These are phyloP conservation scores for Cystobasidiaceae sp. DNA, from an alignment of 1,284 basidiomycete species.

Conservation along the genomic window DNA sequence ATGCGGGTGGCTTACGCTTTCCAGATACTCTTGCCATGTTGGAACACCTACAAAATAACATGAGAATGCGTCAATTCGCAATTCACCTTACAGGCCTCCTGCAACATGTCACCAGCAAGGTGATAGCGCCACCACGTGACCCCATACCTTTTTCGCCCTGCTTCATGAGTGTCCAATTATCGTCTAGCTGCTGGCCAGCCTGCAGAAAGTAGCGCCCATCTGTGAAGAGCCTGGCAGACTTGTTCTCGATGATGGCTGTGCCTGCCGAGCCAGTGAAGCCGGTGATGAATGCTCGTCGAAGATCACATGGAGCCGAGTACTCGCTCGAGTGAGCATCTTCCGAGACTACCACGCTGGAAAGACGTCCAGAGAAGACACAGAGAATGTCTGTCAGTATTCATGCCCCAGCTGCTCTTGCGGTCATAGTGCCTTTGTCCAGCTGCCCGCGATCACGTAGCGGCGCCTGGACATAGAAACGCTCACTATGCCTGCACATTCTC, in stretches of 20 bases:
- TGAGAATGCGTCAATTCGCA: slow-evolving; percentile 25
- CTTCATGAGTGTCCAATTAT: slow-evolving; percentile 91
- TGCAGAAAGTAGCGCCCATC: slow-evolving; percentile 93
- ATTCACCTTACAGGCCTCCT: background rate
- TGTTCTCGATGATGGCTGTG: slow-evolving; percentile 65
- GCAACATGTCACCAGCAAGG: background rate
- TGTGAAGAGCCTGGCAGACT: slow-evolving; percentile 67
- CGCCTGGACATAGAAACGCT: slow-evolving; percentile 49
- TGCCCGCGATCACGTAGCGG: slow-evolving; percentile 4
- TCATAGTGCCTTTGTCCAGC: background rate
- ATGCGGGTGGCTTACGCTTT: slow-evolving; percentile 55
- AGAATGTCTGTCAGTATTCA: background rate
- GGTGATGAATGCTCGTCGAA: slow-evolving; percentile 78
- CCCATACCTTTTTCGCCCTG: slow-evolving; percentile 73
- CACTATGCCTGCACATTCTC: slow-evolving; percentile 79
- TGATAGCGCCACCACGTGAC: slow-evolving; percentile 49
- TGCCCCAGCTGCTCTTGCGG: no score
- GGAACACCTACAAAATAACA: slow-evolving; percentile 63
- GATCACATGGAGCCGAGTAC: slow-evolving; percentile 71
- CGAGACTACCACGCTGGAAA: slow-evolving; percentile 45
- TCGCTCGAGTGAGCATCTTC: slow-evolving; percentile 73
- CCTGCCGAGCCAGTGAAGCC: slow-evolving; percentile 69
- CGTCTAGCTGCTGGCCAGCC: slow-evolving; percentile 79
- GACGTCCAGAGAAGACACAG: background rate
- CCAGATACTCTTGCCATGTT: slow-evolving; percentile 80